Base-by-base conservation (phyloP, 1,284 basidiomycete genomes). In the Moesziomyces sp. region DNA sequence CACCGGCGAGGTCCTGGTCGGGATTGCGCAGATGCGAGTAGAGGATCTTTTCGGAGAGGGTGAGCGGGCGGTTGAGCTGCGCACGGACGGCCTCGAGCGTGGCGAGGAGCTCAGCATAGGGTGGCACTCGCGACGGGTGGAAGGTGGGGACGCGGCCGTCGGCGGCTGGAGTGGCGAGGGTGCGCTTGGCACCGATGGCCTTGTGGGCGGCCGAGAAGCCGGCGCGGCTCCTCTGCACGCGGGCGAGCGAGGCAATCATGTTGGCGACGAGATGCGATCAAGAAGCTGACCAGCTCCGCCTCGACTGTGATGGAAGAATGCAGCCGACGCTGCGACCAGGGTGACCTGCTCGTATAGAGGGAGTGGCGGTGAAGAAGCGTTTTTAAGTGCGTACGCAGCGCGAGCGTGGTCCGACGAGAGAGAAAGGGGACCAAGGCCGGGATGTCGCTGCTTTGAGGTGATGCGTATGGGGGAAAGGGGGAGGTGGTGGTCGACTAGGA, bases 31-130 rank as follows among this genome's bases (percentile, higher is more conserved):
- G 86, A 86, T 99, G 97, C 78, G 93, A 91, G 86, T 97, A 99
- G 47, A 99, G 88, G 52, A 99, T 97, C 88, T 99, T 99, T 86
- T 99, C 97, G 26, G 96, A 92, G 18, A 99, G 88, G 1, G 95
- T 95, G 63, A 99, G 86, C 46, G 96, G 95, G 88, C 87, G 77
- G 84, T 92, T 90, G 79, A 98, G 87, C 52, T 92, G 86, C 52
- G 87, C 84, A 60, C 92, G 90, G 57, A 95, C 93, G 55, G 86
- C 86, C 52, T 88, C 87, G 60, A 98, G 89, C 51, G 92, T 95
- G 75, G 89, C 84, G 52, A 93, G 87, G 49, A 99, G 88, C 61
- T 87, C 86, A 9, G 88, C 78, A 86, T 99, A 99, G 21, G 95
- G 94, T 28, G 97, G 97, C 19, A 82, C 66, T 49, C 81, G 75